A percentile compares a stretch with the other conserved stretches of the same genome.
Evolutionary conservation across 2,329 filamentous ascomycete species (phyloP).

Genomic region (Zasmidium cellare): DNA sequence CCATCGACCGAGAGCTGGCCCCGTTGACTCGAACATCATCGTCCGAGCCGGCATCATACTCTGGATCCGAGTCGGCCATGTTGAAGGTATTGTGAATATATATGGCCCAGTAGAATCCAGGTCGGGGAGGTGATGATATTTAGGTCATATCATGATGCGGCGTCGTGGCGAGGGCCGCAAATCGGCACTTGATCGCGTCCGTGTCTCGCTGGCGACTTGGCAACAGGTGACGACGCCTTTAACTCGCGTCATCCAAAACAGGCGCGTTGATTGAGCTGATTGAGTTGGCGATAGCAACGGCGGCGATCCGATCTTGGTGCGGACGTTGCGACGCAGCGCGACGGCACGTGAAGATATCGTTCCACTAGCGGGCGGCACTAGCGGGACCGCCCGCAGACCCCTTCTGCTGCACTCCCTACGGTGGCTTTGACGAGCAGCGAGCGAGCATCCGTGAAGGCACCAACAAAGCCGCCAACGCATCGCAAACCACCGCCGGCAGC

Average conservation of each 20-base stretch:
- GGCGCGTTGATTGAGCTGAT: background rate
- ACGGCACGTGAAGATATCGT: background rate
- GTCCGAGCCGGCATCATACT: slow-evolving; percentile 28
- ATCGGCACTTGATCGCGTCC: background rate
- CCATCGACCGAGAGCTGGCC: slow-evolving; percentile 13
- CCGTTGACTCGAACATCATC: slow-evolving; percentile 23
- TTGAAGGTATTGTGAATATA: background rate
- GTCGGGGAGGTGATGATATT: background rate
- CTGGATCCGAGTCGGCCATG: slow-evolving; percentile 34
- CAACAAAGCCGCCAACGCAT: background rate
- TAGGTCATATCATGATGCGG: background rate
- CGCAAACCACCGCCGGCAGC: background rate
- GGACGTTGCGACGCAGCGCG: background rate
- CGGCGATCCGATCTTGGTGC: background rate
- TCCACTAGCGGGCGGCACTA: background rate
- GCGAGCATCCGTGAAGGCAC: background rate
- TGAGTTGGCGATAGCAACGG: background rate
- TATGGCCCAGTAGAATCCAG: background rate
- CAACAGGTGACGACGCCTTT: background rate
- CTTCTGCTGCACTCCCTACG: background rate
- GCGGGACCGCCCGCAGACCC: background rate
- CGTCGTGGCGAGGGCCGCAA: background rate
- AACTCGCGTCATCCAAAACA: background rate
- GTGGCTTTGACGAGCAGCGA: background rate
- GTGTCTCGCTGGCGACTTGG: background rate